A percentile compares a stretch with the other conserved stretches of the same genome.
Evolutionary conservation across 306 rosid species (phyloP).

Genomic region (Corylus heterophylla): DNA sequence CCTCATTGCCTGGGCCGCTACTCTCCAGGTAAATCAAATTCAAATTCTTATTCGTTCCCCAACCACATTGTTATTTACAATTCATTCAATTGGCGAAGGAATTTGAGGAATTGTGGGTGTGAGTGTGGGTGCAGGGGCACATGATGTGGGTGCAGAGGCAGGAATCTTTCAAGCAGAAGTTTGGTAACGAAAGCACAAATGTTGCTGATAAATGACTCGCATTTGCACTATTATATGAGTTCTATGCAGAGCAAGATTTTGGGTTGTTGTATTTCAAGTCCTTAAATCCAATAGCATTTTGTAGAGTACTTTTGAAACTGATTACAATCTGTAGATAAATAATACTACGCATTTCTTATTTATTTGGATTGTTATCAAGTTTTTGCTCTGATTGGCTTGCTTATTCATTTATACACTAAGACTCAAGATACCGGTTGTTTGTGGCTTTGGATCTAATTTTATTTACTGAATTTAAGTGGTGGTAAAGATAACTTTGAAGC

Average conservation of each 20-base stretch:
- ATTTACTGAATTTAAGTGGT: background rate
- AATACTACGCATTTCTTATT: background rate
- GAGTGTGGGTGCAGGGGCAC: conserved; percentile 52
- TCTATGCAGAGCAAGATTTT: background rate
- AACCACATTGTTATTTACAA: background rate
- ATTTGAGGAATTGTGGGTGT: background rate
- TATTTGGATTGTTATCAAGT: background rate
- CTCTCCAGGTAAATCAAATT: conserved; percentile 53
- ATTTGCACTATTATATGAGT: background rate
- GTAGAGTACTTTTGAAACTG: background rate
- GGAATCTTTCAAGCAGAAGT: conserved; percentile 74
- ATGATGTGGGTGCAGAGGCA: conserved; percentile 84
- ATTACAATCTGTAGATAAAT: background rate
- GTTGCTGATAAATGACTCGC: background rate
- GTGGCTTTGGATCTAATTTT: background rate
- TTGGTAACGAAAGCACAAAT: conserved; percentile 31
- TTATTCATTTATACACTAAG: background rate
- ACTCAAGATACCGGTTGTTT: background rate
- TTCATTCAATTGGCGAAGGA: background rate
- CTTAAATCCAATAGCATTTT: background rate
- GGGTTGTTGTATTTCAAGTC: background rate
- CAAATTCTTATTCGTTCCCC: background rate
- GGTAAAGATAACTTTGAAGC: background rate
- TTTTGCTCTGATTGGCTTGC: background rate
- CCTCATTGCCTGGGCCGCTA: conserved; percentile 75